A percentile compares a stretch with the other conserved stretches of the same genome.
Conservation (phyloP, 306 rosid genomes). For the Begonia masoniana region DNA sequence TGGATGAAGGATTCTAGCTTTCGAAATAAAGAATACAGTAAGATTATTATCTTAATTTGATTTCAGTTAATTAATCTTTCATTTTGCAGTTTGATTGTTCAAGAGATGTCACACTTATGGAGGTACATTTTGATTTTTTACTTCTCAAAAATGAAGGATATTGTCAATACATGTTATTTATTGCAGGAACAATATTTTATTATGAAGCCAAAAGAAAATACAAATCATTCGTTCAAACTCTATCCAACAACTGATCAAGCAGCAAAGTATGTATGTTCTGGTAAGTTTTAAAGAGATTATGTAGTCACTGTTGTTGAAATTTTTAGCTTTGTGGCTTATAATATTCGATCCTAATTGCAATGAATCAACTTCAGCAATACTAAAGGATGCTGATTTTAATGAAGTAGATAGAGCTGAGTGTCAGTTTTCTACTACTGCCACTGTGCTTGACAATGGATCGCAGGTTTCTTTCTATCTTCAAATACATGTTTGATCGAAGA, state of each 20-base stretch:
- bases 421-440: constrained; percentile 74
- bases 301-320: no score
- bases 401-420: constrained; percentile 94
- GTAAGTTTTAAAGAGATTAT: constrained; percentile 18
- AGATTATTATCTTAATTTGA: not conserved
- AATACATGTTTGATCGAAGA: constrained; percentile 1
- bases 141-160: not conserved
- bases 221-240: constrained; percentile 55
- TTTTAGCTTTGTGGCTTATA: not conserved
- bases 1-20: not conserved
- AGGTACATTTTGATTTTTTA: constrained; percentile 29
- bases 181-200: constrained; percentile 75
- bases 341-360: not conserved
- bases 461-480: constrained; percentile 29
- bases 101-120: constrained; percentile 74
- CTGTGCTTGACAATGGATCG: constrained; percentile 80
- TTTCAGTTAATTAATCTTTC: constrained; percentile 16
- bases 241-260: constrained; percentile 78
- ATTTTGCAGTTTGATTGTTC: constrained; percentile 87
- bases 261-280: constrained; percentile 68
- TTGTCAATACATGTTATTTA: not conserved
- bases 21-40: constrained; percentile 1
- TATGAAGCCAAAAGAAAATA: constrained; percentile 70
- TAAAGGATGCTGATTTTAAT: constrained; percentile 73
- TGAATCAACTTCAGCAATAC: constrained; percentile 44